Evolutionary conservation across 345 rosid species (phyloP).

Genomic region (Eucalyptus shirleyi): DNA sequence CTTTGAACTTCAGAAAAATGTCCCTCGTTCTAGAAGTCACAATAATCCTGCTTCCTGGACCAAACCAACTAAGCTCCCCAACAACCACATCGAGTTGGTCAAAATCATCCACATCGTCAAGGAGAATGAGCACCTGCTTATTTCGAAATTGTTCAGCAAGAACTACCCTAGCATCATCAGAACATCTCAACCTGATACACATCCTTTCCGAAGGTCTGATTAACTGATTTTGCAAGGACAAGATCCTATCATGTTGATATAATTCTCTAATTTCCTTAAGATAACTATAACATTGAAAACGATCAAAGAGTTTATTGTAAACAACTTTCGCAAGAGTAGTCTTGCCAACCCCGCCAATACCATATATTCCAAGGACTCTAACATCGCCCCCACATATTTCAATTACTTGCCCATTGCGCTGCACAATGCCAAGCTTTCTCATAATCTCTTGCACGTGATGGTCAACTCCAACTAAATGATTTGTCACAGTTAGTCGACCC

Average conservation of each 20-base stretch:
- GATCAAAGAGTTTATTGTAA: not conserved
- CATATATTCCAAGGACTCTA: not conserved
- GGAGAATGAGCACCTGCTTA: not conserved
- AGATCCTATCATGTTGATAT: not conserved
- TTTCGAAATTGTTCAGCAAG: not conserved
- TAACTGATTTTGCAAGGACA: not conserved
- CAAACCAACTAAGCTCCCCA: not conserved
- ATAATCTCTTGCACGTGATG: not conserved
- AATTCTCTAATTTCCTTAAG: not conserved
- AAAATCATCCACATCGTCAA: not conserved
- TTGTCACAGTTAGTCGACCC: not conserved
- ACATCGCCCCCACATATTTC: not conserved
- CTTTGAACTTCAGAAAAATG: not conserved
- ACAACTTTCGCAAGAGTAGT: not conserved
- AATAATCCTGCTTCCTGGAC: not conserved
- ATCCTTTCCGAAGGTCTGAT: not conserved
- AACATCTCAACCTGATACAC: not conserved
- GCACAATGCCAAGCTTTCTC: not conserved
- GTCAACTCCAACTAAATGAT: not conserved
- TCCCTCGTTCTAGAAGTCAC: not conserved
- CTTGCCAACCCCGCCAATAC: not conserved
- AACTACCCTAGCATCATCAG: not conserved
- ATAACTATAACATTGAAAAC: not conserved
- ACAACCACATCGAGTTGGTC: not conserved
- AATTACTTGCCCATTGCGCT: not conserved